Evolutionary conservation across 1,284 basidiomycete species (phyloP).

Genomic region (Hemileia vastatrix): DNA sequence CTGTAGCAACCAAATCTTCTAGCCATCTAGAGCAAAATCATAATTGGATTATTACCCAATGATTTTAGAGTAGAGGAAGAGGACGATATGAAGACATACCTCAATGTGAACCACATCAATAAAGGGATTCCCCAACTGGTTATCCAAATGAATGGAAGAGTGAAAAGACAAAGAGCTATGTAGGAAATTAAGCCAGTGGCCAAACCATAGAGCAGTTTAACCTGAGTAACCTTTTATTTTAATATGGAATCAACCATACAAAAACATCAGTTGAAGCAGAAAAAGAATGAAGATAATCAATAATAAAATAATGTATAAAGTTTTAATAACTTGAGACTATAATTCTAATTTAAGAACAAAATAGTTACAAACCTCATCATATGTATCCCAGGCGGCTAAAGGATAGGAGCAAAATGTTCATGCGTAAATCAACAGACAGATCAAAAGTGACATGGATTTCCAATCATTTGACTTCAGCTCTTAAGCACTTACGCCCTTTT

Average conservation of each 20-base stretch:
- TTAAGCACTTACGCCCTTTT: conserved; percentile 6
- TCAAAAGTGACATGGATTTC: neutral
- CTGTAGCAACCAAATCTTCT: conserved; percentile 64
- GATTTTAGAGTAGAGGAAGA: no score
- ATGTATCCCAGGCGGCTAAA: conserved; percentile 26
- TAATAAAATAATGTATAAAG: neutral
- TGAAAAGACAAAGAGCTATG: conserved; percentile 51
- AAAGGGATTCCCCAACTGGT: conserved; percentile 56
- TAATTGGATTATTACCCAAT: no score
- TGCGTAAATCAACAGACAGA: neutral
- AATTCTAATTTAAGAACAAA: no score
- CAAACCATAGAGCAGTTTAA: conserved; percentile 71
- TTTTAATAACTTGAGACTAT: conserved; percentile 30
- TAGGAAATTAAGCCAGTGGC: conserved; percentile 61
- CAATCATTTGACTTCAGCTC: no score
- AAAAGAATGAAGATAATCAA: neutral
- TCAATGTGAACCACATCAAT: conserved; percentile 72
- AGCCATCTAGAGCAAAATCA: no score
- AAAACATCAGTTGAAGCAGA: neutral
- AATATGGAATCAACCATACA: neutral
- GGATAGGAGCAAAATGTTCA: conserved; percentile 31
- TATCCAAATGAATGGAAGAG: conserved; percentile 54
- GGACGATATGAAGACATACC: no score
- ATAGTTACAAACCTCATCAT: conserved; percentile 10
- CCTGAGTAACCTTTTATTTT: conserved; percentile 60